Percentiles rank a stretch among this genome's conserved stretches.
phyloP scores from a whole-genome alignment of 148 eudicot species.

The Fagopyrum homotropicum region DNA sequence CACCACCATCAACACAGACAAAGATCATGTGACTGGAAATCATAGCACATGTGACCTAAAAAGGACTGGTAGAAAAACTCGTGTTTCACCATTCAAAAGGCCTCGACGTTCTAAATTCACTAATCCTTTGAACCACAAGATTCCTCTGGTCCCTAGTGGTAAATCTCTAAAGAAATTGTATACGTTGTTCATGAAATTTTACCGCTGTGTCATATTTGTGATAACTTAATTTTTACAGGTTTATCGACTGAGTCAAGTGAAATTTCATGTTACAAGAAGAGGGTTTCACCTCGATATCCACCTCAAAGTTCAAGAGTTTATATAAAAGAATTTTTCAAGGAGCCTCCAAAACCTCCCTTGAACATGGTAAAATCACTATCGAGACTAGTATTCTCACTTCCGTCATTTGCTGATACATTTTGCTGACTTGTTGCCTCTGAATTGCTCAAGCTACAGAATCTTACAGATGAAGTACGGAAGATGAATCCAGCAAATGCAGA shows the following conservation, averaged over 20 bases:
- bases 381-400: constrained; percentile 3
- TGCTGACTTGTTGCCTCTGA: neutral
- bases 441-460: constrained; percentile 35
- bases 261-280: constrained; percentile 35
- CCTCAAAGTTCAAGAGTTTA: constrained; percentile 41
- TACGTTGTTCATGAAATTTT: neutral
- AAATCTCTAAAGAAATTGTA: constrained; percentile 17
- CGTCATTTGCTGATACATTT: neutral
- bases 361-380: constrained; percentile 29
- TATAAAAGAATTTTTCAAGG: constrained; percentile 53
- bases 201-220: constrained; percentile 11
- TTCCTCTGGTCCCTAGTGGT: constrained; percentile 36
- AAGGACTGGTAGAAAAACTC: constrained; percentile 38
- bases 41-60: constrained; percentile 32
- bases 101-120: constrained; percentile 68
- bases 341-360: constrained; percentile 30
- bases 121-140: constrained; percentile 43
- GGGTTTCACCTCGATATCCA: constrained; percentile 58
- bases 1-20: constrained; percentile 24
- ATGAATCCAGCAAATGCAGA: constrained; percentile 59
- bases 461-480: constrained; percentile 41
- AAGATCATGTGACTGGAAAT: constrained; percentile 20
- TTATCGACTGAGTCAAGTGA: constrained; percentile 28
- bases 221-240: constrained; percentile 27
- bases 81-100: constrained; percentile 72